Conservation (phyloP, 106 monocot genomes). For the Apostasia shenzhenica region DNA sequence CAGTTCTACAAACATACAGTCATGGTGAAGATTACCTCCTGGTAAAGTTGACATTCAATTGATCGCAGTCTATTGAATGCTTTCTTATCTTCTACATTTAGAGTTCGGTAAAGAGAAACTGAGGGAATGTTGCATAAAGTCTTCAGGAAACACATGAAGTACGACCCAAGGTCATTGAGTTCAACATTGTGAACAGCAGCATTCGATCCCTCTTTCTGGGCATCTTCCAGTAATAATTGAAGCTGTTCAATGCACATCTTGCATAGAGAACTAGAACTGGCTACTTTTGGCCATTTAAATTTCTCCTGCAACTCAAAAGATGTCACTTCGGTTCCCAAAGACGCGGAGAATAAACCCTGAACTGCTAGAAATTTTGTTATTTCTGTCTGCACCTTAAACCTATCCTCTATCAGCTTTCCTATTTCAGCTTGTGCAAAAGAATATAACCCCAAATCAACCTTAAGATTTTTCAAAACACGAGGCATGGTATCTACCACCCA, state of each 20-base stretch:
- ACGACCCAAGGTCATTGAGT: constrained; percentile 71
- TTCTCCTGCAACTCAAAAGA: constrained; percentile 97
- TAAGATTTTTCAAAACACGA: constrained; percentile 75
- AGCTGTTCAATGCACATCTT: constrained; percentile 76
- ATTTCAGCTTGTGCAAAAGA: constrained; percentile 24
- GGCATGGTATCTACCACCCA: constrained; percentile 82
- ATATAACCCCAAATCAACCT: constrained; percentile 24
- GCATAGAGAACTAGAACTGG: constrained; percentile 59
- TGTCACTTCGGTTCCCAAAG: constrained; percentile 86
- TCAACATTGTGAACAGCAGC: constrained; percentile 18
- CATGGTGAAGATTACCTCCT: constrained; percentile 39
- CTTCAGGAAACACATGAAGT: constrained; percentile 69
- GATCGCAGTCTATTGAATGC: constrained; percentile 67
- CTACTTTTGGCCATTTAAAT: constrained; percentile 88
- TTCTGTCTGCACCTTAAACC: constrained; percentile 63
- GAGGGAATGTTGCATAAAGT: constrained; percentile 85
- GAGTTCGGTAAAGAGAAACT: constrained; percentile 64
- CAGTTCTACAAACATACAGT: too few species aligned
- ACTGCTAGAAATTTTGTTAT: constrained; percentile 90
- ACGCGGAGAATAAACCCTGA: constrained; percentile 93
- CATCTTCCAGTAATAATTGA: constrained; percentile 85
- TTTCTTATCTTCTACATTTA: constrained; percentile 68
- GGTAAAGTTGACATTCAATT: constrained; percentile 59
- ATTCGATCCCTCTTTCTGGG: constrained; percentile 56
- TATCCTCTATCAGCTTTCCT: constrained; percentile 34